Base-by-base conservation (phyloP, 2,329 filamentous ascomycete species). In the Aspergillus vadensis region DNA sequence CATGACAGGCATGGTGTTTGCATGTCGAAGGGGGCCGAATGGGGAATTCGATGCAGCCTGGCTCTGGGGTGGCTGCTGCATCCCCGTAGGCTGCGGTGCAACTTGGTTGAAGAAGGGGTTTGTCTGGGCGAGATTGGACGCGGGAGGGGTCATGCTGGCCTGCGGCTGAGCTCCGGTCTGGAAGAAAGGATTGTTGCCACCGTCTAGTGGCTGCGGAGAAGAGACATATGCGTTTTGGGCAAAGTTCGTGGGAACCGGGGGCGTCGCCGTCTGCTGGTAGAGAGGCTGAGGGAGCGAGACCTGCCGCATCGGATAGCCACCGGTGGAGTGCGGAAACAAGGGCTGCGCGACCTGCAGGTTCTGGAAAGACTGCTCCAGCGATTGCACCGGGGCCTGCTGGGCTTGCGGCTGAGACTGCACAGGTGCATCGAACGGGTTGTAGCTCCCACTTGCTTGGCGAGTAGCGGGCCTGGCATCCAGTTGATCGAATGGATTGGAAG, bases 261-360 rank as follows among this genome's bases (percentile, higher is more conserved):
- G 79, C 0, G 79, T 79, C 61, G 77, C 76, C 14, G 77, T 71
- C 52, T 77, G 77, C 62, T 80, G 79, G 30, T 75, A 74, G 32
- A 71, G 68, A 53, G 73, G 63, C 58, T 80, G 77, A 50, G 75
- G 74, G 55, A 73, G 63, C 21, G 77, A 74, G 39, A 74, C 70
- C 58, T 79, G 77, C 57, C 78, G 76, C 54, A 69, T 74, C 7
- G 79, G 76, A 67, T 82, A 83, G 58, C 81, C 90, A 57, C 90
- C 90, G 1, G 91, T 93, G 57, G 88, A 87, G 69, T 92, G 87
- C 7, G 91, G 89, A 72, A 93, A 92, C 30, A 92, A 80, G 39
- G 86, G 85, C 66, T 87, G 86, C 9, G 86, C 86, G 2, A 96
- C 79, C 39, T 91, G 87, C 76, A 97, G 83, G 63, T 85, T 87